A percentile compares a stretch with the other conserved stretches of the same genome.
Conservation (phyloP, 768 basidiomycete genomes). For the Mycena indigotica region DNA sequence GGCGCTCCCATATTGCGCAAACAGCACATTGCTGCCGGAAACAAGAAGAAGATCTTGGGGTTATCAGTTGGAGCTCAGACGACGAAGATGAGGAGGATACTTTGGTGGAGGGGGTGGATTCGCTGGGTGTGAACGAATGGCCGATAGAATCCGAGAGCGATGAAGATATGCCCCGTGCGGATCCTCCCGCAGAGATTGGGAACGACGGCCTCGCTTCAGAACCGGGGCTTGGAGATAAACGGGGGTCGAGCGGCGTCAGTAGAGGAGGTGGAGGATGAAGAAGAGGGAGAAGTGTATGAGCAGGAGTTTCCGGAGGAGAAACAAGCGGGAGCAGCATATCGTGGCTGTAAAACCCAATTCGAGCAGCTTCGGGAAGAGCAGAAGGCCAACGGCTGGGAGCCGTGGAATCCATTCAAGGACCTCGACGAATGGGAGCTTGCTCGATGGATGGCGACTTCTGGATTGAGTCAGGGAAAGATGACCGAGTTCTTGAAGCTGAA, state of each 20-base stretch:
- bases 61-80: not conserved
- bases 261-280: not conserved
- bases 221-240: not conserved
- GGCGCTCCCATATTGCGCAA: not conserved
- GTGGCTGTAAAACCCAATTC: slow-evolving; percentile 15
- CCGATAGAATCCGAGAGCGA: not conserved
- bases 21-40: not conserved
- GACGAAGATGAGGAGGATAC: not conserved
- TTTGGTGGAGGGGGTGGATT: not conserved
- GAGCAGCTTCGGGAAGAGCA: slow-evolving; percentile 14
- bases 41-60: not conserved
- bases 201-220: not conserved
- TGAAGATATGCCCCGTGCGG: not conserved
- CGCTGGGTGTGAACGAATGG: not conserved
- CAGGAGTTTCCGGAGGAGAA: not conserved
- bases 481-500: slow-evolving; percentile 33
- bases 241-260: not conserved
- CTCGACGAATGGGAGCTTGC: slow-evolving; percentile 36
- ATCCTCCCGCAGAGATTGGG: not conserved
- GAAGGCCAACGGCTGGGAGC: slow-evolving; percentile 9
- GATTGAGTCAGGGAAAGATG: slow-evolving; percentile 28
- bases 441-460: slow-evolving; percentile 31
- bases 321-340: not conserved
- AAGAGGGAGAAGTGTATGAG: not conserved
- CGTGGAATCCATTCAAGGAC: slow-evolving; percentile 31